Conservation (phyloP, 1,284 basidiomycete species). For the Apiotrichum veenhuisii region DNA sequence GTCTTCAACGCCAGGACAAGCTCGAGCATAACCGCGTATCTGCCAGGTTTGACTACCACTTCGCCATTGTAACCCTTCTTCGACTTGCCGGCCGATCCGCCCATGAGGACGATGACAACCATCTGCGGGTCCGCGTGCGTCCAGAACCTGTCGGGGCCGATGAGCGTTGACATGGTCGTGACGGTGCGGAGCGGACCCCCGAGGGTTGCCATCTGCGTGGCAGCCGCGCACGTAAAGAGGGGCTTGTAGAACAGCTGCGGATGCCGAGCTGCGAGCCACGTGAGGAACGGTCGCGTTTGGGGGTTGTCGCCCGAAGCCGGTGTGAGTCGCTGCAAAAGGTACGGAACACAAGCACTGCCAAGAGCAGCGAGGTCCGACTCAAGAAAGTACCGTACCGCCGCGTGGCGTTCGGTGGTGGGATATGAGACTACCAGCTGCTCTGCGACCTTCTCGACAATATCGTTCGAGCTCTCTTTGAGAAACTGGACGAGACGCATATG, state of each 20-base stretch:
- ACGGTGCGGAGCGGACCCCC: slow-evolving; percentile 60
- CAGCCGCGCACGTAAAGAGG: slow-evolving; percentile 65
- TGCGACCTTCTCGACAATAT: background rate
- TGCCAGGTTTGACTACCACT: slow-evolving; percentile 60
- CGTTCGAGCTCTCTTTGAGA: background rate
- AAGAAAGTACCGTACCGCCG: slow-evolving; percentile 10
- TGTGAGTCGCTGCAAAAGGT: slow-evolving; percentile 20
- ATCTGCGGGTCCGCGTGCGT: slow-evolving; percentile 65
- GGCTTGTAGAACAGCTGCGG: slow-evolving; percentile 71
- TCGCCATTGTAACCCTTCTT: slow-evolving; percentile 38
- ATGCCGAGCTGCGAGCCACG: slow-evolving; percentile 34
- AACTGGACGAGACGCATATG: slow-evolving; percentile 1
- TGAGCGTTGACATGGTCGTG: slow-evolving; percentile 54
- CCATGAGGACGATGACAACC: slow-evolving; percentile 62
- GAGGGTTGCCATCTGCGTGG: slow-evolving; percentile 59
- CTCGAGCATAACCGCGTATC: slow-evolving; percentile 63
- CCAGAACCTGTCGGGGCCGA: slow-evolving; percentile 61
- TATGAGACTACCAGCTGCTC: slow-evolving; percentile 4
- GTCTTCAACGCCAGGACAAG: slow-evolving; percentile 55
- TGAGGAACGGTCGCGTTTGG: slow-evolving; percentile 23
- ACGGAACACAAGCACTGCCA: slow-evolving; percentile 5
- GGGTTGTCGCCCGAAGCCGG: background rate
- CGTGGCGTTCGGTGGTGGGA: background rate
- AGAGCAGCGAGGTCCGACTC: slow-evolving; percentile 12
- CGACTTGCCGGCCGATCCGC: slow-evolving; percentile 32